Conservation (phyloP, 2,329 filamentous ascomycete genomes). For the Uncinocarpus reesii region DNA sequence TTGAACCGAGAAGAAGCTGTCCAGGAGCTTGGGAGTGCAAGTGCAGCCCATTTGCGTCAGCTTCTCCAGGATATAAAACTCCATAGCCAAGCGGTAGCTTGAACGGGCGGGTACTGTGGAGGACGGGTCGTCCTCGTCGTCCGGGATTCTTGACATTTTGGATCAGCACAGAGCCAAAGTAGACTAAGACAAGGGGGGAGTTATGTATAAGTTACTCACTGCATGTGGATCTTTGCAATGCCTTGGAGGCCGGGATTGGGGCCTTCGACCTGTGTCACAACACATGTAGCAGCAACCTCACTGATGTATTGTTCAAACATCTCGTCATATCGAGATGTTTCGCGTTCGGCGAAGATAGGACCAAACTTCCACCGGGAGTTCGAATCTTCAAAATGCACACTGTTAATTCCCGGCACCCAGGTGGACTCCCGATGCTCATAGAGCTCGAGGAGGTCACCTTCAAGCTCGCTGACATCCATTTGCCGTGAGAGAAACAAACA, state of each 20-base stretch:
- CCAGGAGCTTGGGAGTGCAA: slow-evolving; percentile 11
- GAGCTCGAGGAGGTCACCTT: too few species aligned
- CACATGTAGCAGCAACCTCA: slow-evolving; percentile 11
- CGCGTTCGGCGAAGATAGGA: too few species aligned
- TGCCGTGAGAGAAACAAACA: too few species aligned
- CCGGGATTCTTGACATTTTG: not conserved
- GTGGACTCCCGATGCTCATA: too few species aligned
- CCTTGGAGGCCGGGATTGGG: slow-evolving; percentile 13
- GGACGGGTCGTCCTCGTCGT: not conserved
- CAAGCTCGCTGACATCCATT: too few species aligned
- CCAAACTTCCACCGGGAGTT: too few species aligned
- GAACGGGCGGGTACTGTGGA: not conserved
- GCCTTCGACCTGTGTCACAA: slow-evolving; percentile 14
- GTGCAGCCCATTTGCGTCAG: slow-evolving; percentile 9
- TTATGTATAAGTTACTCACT: slow-evolving; percentile 8
- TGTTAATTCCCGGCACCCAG: too few species aligned
- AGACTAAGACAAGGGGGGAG: not conserved
- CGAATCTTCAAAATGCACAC: too few species aligned
- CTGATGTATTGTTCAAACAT: slow-evolving; percentile 6
- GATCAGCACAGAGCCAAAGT: not conserved
- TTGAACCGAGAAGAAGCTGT: not conserved
- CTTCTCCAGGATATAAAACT: not conserved
- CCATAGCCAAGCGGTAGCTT: not conserved
- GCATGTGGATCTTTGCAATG: slow-evolving; percentile 16
- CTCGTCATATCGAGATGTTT: too few species aligned